phyloP scores from a whole-genome alignment of 2,329 filamentous ascomycete genomes.

The Hypoxylon sp. region DNA sequence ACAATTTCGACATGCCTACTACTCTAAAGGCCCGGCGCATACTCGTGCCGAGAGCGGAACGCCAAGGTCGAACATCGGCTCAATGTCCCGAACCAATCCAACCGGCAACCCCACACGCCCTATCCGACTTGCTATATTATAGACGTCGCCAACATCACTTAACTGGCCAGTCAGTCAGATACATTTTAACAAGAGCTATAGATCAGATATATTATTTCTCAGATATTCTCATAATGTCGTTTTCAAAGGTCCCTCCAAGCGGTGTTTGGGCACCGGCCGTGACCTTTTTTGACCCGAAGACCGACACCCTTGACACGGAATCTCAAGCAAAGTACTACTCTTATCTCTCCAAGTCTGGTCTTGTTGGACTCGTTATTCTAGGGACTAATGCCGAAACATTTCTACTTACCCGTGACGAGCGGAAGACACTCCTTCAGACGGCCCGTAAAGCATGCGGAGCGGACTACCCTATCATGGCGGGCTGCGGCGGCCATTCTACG shows the following conservation, averaged over 20 bases:
- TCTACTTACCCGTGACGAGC: conserved; percentile 70
- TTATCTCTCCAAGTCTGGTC: conserved; percentile 61
- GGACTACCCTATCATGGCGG: conserved; percentile 72
- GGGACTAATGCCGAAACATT: conserved; percentile 60
- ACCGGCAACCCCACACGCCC: conserved; percentile 30
- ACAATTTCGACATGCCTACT: not conserved
- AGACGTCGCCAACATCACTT: conserved; percentile 9
- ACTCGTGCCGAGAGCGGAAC: conserved; percentile 43
- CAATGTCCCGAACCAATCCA: conserved; percentile 45
- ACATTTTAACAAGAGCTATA: not conserved
- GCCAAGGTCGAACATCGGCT: conserved; percentile 44
- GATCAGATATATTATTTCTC: not conserved
- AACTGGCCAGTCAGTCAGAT: not conserved
- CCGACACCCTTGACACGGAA: conserved; percentile 62
- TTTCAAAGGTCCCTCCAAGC: conserved; percentile 53
- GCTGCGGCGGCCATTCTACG: conserved; percentile 75
- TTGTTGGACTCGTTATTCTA: conserved; percentile 55
- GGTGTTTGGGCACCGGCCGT: conserved; percentile 66
- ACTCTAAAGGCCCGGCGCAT: not conserved
- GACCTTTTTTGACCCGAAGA: conserved; percentile 67
- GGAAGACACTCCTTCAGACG: conserved; percentile 68
- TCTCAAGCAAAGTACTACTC: conserved; percentile 65
- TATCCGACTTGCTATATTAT: conserved; percentile 23
- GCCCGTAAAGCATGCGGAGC: conserved; percentile 69
- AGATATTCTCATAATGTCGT: conserved; percentile 43